A percentile compares a stretch with the other conserved stretches of the same genome.
Evolutionary conservation across 2,329 filamentous ascomycete genomes (phyloP).

Genomic region (Fusarium xylarioides): DNA sequence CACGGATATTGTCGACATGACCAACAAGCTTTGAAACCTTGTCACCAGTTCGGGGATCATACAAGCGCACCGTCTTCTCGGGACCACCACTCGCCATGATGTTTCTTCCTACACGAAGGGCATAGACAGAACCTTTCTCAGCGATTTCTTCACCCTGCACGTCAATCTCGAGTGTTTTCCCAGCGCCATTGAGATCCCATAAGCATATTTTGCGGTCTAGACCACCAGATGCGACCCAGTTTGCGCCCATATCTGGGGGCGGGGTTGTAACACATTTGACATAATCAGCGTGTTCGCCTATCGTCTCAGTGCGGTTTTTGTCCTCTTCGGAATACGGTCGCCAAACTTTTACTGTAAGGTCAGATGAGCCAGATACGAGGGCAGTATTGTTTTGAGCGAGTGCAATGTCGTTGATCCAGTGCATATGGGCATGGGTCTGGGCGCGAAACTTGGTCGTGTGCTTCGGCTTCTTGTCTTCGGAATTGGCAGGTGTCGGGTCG

Average conservation of each 20-base stretch:
- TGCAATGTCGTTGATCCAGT: constrained; percentile 95
- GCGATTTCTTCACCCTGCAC: constrained; percentile 82
- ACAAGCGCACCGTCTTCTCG: constrained; percentile 90
- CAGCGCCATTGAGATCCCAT: constrained; percentile 91
- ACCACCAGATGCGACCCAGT: constrained; percentile 94
- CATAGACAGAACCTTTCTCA: constrained; percentile 96
- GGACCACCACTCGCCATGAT: constrained; percentile 93
- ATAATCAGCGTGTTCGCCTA: constrained; percentile 95
- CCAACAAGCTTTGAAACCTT: constrained; percentile 96
- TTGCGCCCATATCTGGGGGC: constrained; percentile 63
- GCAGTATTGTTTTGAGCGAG: constrained; percentile 81
- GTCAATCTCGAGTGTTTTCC: constrained; percentile 87
- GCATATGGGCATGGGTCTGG: constrained; percentile 80
- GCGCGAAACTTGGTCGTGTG: constrained; percentile 66
- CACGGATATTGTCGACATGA: constrained; percentile 92
- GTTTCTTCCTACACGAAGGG: constrained; percentile 79
- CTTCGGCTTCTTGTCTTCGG: constrained; percentile 48
- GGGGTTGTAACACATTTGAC: constrained; percentile 93
- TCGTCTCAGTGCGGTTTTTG: constrained; percentile 67
- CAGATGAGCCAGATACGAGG: constrained; percentile 90
- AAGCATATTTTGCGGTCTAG: constrained; percentile 91
- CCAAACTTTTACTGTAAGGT: constrained; percentile 93
- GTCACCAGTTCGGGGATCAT: constrained; percentile 89
- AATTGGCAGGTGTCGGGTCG: constrained; percentile 43
- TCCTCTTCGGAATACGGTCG: constrained; percentile 73